Percentiles rank a stretch among this genome's conserved stretches.
phyloP scores from a whole-genome alignment of 148 eudicot genomes.

The Camellia lanceoleosa region DNA sequence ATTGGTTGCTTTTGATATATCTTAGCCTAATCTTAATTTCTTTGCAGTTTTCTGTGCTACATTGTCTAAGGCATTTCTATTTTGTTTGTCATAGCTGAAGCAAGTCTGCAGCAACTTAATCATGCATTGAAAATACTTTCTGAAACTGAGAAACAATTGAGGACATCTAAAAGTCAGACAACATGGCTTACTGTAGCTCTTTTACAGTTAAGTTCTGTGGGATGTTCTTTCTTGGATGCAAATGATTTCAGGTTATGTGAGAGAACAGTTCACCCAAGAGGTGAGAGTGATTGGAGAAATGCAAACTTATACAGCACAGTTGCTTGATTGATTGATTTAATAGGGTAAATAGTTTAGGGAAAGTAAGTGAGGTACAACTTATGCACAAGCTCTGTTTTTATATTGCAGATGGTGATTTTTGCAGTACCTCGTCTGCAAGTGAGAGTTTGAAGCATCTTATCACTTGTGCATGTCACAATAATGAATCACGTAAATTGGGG shows the following conservation, averaged over 20 bases:
- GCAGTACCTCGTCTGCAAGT: conserved; percentile 68
- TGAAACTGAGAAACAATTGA: conserved; percentile 85
- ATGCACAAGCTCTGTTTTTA: conserved; percentile 2
- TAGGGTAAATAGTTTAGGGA: not conserved
- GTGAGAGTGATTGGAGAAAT: conserved; percentile 26
- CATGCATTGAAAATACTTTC: conserved; percentile 77
- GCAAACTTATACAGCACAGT: not conserved
- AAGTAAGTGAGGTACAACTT: not conserved
- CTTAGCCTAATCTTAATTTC: not conserved
- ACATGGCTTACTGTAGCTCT: conserved; percentile 96
- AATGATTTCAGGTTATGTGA: conserved; percentile 53
- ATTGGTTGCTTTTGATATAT: conserved; percentile 1
- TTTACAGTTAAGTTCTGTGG: conserved; percentile 69
- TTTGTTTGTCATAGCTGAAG: conserved; percentile 56
- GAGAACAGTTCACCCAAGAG: conserved; percentile 56
- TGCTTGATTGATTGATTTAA: conserved; percentile 10
- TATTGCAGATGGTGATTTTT: conserved; percentile 73
- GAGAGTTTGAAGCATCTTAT: conserved; percentile 65
- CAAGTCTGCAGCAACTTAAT: conserved; percentile 73
- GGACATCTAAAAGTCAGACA: conserved; percentile 75
- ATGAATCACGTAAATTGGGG: conserved; percentile 39
- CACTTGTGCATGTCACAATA: conserved; percentile 44
- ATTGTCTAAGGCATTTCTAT: not conserved
- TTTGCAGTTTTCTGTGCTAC: not conserved
- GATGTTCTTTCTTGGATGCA: conserved; percentile 44